Conservation (phyloP, 371 early-diverging fungal genomes). For the Parasitella parasitica region DNA sequence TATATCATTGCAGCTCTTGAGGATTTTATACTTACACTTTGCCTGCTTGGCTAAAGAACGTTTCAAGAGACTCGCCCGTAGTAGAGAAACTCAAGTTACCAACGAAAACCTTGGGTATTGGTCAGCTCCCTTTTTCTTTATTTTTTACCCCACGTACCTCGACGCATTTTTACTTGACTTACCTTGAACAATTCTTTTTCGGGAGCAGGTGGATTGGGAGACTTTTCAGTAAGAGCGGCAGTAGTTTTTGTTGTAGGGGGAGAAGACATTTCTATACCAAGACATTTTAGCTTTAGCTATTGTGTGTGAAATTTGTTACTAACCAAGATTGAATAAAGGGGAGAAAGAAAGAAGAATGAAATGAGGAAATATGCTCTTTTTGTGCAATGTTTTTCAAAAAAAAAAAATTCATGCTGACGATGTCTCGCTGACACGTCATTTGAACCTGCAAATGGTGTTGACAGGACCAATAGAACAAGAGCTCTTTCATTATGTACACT, state of each 20-base stretch:
- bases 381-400: neutral
- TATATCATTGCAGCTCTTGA: neutral
- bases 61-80: conserved; percentile 73
- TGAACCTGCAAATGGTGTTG: conserved; percentile 1
- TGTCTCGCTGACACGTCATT: conserved; percentile 13
- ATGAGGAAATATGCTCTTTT: neutral
- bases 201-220: neutral
- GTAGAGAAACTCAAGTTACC: conserved; percentile 91
- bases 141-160: neutral
- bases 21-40: conserved; percentile 65
- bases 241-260: neutral
- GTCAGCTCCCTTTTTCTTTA: neutral
- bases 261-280: neutral
- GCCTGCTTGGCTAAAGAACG: conserved; percentile 74
- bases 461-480: neutral
- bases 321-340: neutral
- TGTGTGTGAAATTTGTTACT: neutral
- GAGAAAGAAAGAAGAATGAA: conserved; percentile 1
- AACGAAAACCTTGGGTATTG: conserved; percentile 75
- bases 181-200: conserved; percentile 5
- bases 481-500: too few species aligned
- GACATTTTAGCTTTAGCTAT: neutral
- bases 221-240: neutral
- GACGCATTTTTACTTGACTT: neutral
- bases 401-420: conserved; percentile 11